Evolutionary conservation across 352 stramenopile genomes (phyloP), one percentile per base, ranked within the genome.

Genomic region (Phytophthora megakarya): DNA sequence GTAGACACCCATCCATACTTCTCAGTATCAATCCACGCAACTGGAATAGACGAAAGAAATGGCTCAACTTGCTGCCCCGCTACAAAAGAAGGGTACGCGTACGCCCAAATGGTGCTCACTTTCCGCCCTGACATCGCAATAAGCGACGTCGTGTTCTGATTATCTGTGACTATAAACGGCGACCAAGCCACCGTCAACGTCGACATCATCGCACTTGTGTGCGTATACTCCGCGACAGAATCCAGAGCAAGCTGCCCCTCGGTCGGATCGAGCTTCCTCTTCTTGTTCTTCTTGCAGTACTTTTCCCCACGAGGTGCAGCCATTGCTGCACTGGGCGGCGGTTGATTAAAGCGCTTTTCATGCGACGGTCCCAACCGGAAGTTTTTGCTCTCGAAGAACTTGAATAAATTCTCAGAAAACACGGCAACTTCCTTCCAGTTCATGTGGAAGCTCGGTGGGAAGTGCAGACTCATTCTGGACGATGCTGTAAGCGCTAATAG

Each of bases 361-460:
- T 73, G 49, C 5, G 71, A 57, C 12, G 59, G 43, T 1, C 47
- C 50, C 37, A 78, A 61, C 37, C 61, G 60, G 42, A 88, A 83
- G 32, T 59, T 73, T 15, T 77, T 64, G 5, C 55, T 61, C 21
- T 85, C 76, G 7, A 92, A 66, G 57, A 89, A 92, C n/a, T 65
- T 68, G 49, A 76, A 88, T 18, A 95, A 43, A 12, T 68, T 78
- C 38, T 93, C 85, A 0, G 86, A 95, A 22, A 95, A 80, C 28
- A 92, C 83, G 2, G 70, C 80, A 18, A 73, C 70, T 57, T 91
- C 67, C 25, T 84, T 82, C 86, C 86, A 95, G 54, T 79, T 87
- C 63, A 95, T 72, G 55, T 92, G 77, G 59, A 93, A 90, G 49
- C 81, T 89, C n/a, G 84, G 84, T 10, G 84, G 74, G 33, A 92